Conservation (phyloP, 2,329 filamentous ascomycete genomes). For the Cladophialophora yegresii region DNA sequence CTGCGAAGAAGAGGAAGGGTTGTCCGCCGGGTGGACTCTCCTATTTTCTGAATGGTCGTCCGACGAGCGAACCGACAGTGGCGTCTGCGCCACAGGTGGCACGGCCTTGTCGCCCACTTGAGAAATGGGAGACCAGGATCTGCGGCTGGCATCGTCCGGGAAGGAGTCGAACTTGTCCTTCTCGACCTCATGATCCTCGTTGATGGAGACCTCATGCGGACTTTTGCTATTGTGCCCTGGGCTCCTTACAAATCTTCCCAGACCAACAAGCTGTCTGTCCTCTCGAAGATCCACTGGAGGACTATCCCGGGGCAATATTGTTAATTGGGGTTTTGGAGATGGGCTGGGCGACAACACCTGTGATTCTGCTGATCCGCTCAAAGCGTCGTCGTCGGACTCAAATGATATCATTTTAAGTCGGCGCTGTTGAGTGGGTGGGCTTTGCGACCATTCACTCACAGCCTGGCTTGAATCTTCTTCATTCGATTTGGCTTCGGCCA, state of each 20-base stretch:
- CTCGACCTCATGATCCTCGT: background rate
- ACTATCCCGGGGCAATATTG: conserved; percentile 14
- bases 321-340: background rate
- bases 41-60: background rate
- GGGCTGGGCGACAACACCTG: conserved; percentile 6
- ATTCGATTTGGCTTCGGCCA: conserved; percentile 6
- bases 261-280: background rate
- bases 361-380: conserved; percentile 6
- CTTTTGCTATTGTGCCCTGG: background rate
- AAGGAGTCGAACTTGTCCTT: background rate
- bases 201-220: background rate
- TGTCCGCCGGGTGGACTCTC: background rate
- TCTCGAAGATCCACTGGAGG: conserved; percentile 7
- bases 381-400: conserved; percentile 3
- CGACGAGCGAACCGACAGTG: background rate
- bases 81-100: background rate
- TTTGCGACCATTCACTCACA: conserved; percentile 10
- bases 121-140: background rate
- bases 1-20: background rate
- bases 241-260: background rate
- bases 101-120: background rate
- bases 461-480: background rate
- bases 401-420: background rate
- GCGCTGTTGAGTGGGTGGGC: conserved; percentile 21
- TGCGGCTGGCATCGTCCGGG: background rate